phyloP scores from a whole-genome alignment of 495 filamentous ascomycete genomes.

The Chaetomidium leptoderma region DNA sequence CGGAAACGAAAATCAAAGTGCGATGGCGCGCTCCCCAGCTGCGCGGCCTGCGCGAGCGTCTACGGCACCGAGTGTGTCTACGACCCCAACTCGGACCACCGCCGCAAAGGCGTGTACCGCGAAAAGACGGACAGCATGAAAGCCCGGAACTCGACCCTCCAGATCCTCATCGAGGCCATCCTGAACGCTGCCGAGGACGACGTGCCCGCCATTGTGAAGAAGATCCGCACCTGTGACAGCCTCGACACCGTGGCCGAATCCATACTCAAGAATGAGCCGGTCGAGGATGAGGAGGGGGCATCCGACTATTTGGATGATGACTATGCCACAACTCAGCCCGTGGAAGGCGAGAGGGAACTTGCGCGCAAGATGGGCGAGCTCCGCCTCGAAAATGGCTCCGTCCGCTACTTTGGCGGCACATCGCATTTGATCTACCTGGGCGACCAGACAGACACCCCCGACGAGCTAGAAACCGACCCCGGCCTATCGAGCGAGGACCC shows the following conservation, averaged over 20 bases:
- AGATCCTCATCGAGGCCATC: conserved; percentile 88
- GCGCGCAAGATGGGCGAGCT: conserved; percentile 92
- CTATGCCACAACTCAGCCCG: conserved; percentile 40
- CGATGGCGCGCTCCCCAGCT: conserved; percentile 87
- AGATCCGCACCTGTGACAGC: conserved; percentile 88
- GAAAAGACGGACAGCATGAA: conserved; percentile 89
- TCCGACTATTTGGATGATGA: conserved; percentile 34
- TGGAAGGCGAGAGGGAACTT: conserved; percentile 77
- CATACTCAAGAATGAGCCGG: conserved; percentile 49
- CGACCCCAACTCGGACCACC: conserved; percentile 92
- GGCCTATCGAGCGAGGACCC: conserved; percentile 55
- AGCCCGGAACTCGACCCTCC: conserved; percentile 80
- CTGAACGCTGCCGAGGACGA: conserved; percentile 83
- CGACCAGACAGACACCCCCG: conserved; percentile 45
- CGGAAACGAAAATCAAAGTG: conserved; percentile 91
- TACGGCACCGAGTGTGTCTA: conserved; percentile 92
- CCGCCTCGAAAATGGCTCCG: conserved; percentile 78
- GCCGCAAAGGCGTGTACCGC: conserved; percentile 93
- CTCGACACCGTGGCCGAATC: conserved; percentile 85
- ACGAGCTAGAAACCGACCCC: conserved; percentile 50
- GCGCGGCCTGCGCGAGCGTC: conserved; percentile 90
- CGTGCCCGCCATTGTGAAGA: conserved; percentile 71
- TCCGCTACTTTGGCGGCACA: conserved; percentile 90
- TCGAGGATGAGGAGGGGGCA: conserved; percentile 37
- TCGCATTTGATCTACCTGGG: conserved; percentile 86